Evolutionary conservation across 2,329 filamentous ascomycete genomes (phyloP), one percentile per base, ranked within the genome.

Genomic region (Pestalotiopsis sp.): DNA sequence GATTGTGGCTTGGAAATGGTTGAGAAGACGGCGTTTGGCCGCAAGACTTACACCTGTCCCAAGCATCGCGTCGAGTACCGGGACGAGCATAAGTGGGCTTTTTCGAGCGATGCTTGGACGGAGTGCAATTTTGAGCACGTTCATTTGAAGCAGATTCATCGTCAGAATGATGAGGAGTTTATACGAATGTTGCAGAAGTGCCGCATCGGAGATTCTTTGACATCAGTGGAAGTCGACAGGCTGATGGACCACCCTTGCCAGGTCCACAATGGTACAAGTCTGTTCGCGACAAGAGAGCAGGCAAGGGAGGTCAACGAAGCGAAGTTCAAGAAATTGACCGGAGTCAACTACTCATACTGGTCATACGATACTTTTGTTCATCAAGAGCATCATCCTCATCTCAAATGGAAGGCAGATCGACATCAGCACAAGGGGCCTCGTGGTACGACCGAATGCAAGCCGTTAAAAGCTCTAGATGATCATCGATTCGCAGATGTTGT

Each of bases 31-130:
- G 17, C 12, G 1, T 60, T 20, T 60, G 65, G 45, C 17, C 27
- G 56, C 4, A 73, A 73, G 25, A 72, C 70, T 20, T 76, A 82
- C 62, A 74, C 73, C 14, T 83, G 81, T 69, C 63, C 70, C 1
- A 57, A 69, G 5, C 81, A 84, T 64, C 78, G 80, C 7, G 60
- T 64, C 23, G 58, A 68, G 0, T 87, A 81, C 67, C 68, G 73
- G 4, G 83, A 88, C 27, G 77, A 75, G 14, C 84, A 91, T 11
- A 89, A 88, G 72, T 91, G 88, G 86, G 89, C 89, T 0, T 91
- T 91, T 71, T 79, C 81, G 20, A 89, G 86, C 71, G 68, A 76
- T 2, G 84, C 83, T 0, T 92, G 89, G 90, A 69, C 78, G 13
- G 78, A 85, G 59, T 87, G 87, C 70, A 72, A 84, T 1, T 90